phyloP scores from a whole-genome alignment of 306 rosid species.

The Comarum palustre region DNA sequence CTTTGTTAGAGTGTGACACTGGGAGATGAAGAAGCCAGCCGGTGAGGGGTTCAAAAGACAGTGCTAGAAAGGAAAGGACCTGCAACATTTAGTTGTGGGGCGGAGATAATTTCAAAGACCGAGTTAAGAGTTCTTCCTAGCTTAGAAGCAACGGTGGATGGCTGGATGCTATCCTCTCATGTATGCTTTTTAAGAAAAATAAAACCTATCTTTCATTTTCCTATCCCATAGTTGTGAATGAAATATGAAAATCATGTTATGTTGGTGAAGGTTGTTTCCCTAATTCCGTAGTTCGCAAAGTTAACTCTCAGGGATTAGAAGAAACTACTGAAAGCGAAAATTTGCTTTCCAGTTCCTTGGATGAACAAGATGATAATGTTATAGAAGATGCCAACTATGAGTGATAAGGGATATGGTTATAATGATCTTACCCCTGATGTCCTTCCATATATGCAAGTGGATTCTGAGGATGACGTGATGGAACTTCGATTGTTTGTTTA shows the following conservation, averaged over 20 bases:
- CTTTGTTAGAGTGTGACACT: conserved; percentile 77
- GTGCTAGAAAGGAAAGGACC: conserved; percentile 97
- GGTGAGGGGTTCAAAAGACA: conserved; percentile 91
- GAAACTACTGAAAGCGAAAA: conserved; percentile 40
- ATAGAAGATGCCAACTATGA: conserved; percentile 34
- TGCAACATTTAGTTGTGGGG: conserved; percentile 78
- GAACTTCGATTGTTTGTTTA: conserved; percentile 70
- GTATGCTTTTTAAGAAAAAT: conserved; percentile 26
- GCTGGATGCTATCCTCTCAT: conserved; percentile 81
- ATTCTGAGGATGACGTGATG: conserved; percentile 38
- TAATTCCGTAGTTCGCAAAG: conserved; percentile 73
- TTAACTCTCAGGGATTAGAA: conserved; percentile 46
- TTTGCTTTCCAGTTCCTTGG: conserved; percentile 32
- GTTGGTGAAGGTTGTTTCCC: conserved; percentile 65
- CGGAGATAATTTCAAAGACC: conserved; percentile 82
- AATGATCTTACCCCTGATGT: conserved; percentile 35
- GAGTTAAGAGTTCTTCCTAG: conserved; percentile 81
- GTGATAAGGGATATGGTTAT: conserved; percentile 37
- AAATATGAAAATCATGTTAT: conserved; percentile 17
- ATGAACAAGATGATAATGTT: conserved; percentile 35
- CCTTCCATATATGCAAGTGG: conserved; percentile 42
- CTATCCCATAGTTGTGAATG: not conserved
- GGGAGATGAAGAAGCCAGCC: conserved; percentile 96
- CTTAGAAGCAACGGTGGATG: conserved; percentile 87
- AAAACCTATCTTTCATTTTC: not conserved